Percentiles rank a stretch among this genome's conserved stretches.
phyloP scores from a whole-genome alignment of 2,329 filamentous ascomycete species.

The Hortaea werneckii region DNA sequence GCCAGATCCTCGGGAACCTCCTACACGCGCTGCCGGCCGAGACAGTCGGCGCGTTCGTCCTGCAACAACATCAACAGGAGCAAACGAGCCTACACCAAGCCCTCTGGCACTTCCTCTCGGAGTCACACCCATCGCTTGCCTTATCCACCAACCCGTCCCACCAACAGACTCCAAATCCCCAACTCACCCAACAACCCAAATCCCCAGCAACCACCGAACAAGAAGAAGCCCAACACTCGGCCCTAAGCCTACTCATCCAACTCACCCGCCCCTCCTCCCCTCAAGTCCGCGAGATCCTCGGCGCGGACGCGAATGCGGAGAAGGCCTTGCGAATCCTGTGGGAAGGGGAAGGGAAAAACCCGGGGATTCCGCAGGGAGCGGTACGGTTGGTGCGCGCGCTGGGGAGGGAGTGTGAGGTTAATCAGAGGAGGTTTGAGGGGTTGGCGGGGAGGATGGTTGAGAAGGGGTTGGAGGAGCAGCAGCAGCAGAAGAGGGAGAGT shows the following conservation, averaged over 20 bases:
- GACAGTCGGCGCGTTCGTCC: constrained; percentile 7
- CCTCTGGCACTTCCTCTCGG: too few species aligned
- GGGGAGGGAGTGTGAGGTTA: constrained; percentile 15
- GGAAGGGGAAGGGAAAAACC: constrained; percentile 13
- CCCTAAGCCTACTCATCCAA: constrained; percentile 19
- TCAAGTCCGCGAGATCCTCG: constrained; percentile 14
- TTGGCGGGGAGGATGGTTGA: constrained; percentile 12
- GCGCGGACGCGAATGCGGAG: constrained; percentile 5
- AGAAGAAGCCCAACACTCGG: constrained; percentile 19
- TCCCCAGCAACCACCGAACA: too few species aligned
- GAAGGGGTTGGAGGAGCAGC: too few species aligned
- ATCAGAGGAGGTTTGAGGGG: constrained; percentile 16
- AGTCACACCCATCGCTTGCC: too few species aligned
- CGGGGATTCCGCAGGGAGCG: constrained; percentile 19
- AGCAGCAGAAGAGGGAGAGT: too few species aligned
- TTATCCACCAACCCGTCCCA: too few species aligned
- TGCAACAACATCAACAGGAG: too few species aligned
- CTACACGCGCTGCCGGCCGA: constrained; percentile 10
- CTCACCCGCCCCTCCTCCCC: constrained; percentile 15
- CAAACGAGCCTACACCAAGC: too few species aligned
- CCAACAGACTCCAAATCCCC: too few species aligned
- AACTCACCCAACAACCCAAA: too few species aligned
- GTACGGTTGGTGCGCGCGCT: constrained; percentile 19
- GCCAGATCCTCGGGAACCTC: constrained; percentile 22
- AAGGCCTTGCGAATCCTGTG: constrained; percentile 13